phyloP scores from a whole-genome alignment of 495 filamentous ascomycete genomes.

The Tuber borchii region DNA sequence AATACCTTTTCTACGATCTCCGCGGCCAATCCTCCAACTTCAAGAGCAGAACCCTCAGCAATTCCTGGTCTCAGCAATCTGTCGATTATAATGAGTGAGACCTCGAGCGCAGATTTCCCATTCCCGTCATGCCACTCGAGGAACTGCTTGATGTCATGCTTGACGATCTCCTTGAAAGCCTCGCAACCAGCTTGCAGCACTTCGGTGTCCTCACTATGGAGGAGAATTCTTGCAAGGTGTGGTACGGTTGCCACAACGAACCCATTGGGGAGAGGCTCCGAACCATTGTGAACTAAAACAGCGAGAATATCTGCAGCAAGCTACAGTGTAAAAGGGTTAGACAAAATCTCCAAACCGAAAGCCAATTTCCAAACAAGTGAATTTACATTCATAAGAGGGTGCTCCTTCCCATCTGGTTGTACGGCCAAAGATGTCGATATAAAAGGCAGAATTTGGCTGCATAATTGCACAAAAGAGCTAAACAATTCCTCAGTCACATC shows the following conservation, averaged over 20 bases:
- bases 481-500: slow-evolving; percentile 64
- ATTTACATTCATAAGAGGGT: slow-evolving; percentile 65
- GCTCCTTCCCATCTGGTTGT: slow-evolving; percentile 73
- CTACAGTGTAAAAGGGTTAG: slow-evolving; percentile 36
- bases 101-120: slow-evolving; percentile 77
- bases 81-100: slow-evolving; percentile 84
- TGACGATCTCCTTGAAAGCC: slow-evolving; percentile 76
- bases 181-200: slow-evolving; percentile 80
- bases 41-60: slow-evolving; percentile 85
- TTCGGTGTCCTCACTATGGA: slow-evolving; percentile 72
- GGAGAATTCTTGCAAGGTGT: slow-evolving; percentile 73
- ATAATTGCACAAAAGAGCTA: slow-evolving; percentile 72
- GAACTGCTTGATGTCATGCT: slow-evolving; percentile 80
- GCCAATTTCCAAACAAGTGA: neutral
- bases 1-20: slow-evolving; percentile 88
- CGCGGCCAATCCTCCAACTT: slow-evolving; percentile 88
- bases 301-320: slow-evolving; percentile 79
- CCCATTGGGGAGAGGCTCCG: slow-evolving; percentile 73
- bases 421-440: slow-evolving; percentile 84
- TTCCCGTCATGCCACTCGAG: slow-evolving; percentile 70
- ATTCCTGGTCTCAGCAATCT: slow-evolving; percentile 75
- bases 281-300: slow-evolving; percentile 71
- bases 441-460: slow-evolving; percentile 77
- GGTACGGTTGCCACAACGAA: slow-evolving; percentile 81
- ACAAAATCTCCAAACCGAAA: neutral